Conservation (phyloP, 1,284 basidiomycete species). For the Boletellus deceptivus region DNA sequence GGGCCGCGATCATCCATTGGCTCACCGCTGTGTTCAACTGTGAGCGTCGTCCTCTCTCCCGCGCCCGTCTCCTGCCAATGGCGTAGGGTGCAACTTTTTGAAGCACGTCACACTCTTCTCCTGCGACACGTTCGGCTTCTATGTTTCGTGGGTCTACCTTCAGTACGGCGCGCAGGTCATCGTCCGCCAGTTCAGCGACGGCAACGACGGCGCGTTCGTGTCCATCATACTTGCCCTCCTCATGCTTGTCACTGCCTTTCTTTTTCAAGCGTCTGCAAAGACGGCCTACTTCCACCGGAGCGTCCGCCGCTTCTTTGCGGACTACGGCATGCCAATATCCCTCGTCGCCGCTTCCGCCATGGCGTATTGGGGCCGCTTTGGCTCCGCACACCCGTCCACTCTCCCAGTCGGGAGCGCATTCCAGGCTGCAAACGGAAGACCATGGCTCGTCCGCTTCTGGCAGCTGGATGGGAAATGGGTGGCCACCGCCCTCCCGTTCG, state of each 20-base stretch:
- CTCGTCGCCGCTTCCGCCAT: slow-evolving; percentile 71
- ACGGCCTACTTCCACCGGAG: slow-evolving; percentile 71
- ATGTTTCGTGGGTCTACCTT: slow-evolving; percentile 86
- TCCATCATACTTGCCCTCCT: slow-evolving; percentile 76
- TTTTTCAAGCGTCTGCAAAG: slow-evolving; percentile 67
- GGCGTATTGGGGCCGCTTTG: slow-evolving; percentile 85
- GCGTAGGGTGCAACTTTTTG: slow-evolving; percentile 75
- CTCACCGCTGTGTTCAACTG: slow-evolving; percentile 83
- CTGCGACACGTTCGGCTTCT: slow-evolving; percentile 93
- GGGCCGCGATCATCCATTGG: slow-evolving; percentile 94
- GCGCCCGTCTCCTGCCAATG: slow-evolving; percentile 9
- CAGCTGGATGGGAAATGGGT: slow-evolving; percentile 88
- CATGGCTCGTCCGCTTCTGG: slow-evolving; percentile 93
- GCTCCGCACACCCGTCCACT: slow-evolving; percentile 59
- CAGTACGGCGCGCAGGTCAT: slow-evolving; percentile 86
- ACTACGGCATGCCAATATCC: slow-evolving; percentile 89
- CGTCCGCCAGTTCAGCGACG: slow-evolving; percentile 61
- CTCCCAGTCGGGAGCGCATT: slow-evolving; percentile 72
- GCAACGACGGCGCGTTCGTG: slow-evolving; percentile 59
- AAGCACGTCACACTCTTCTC: slow-evolving; percentile 90
- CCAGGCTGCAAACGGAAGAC: slow-evolving; percentile 67
- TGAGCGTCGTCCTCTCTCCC: slow-evolving; percentile 32
- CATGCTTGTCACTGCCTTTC: slow-evolving; percentile 72
- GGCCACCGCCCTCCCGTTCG: slow-evolving; percentile 77
- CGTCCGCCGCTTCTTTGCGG: slow-evolving; percentile 72